Base-by-base conservation (phyloP, 768 basidiomycete genomes). In the Leccinum truebloodii region DNA sequence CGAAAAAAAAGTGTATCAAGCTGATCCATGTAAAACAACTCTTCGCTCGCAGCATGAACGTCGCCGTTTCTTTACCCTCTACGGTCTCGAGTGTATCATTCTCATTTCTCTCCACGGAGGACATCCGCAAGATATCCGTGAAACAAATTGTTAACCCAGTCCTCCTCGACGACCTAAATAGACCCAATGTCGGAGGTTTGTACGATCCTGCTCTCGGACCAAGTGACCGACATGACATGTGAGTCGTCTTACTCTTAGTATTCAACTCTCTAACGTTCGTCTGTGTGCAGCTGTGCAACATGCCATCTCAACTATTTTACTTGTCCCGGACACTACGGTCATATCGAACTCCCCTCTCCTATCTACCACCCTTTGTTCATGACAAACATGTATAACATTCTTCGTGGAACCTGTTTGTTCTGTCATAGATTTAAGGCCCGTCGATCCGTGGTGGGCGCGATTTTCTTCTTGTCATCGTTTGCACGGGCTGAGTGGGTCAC, bases 281-380 rank as follows among this genome's bases (percentile, higher is more conserved):
- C 44, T 48, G 60, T 35, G 28, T 52, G 24, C 71, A 99, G 96
- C 61, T 99, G 97, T 73, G 80, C 90, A 63, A 97, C 97, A 75
- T 99, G 97, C 73, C 89, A 84, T 59, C 84, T 97, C 68, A 92
- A 87, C 52, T 96, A 94, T 70, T 98, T 89, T 78, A 89, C 89
- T 61, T 99, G 97, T 74, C 95, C 97, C 2, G 97, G 97, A 18
- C 97, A 99, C 75, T 99, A 90, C 76, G 97, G 97, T 22, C 97
- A 98, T 75, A 96, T 99, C 62, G 94, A 98, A 62, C 84, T 99
- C 6, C 95, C 96, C 20, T 85, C 90, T 18, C 95, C 97, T 14
- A 93, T 98, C 3, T 98, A 92, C 71, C 96, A 99, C 70, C 97
- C 97, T 0, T 78, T 99, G 41, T 99, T 98, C 76, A 94, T 98